A percentile compares a stretch with the other conserved stretches of the same genome.
phyloP scores from a whole-genome alignment of 2,329 filamentous ascomycete species.

The Xylariaceae sp. region DNA sequence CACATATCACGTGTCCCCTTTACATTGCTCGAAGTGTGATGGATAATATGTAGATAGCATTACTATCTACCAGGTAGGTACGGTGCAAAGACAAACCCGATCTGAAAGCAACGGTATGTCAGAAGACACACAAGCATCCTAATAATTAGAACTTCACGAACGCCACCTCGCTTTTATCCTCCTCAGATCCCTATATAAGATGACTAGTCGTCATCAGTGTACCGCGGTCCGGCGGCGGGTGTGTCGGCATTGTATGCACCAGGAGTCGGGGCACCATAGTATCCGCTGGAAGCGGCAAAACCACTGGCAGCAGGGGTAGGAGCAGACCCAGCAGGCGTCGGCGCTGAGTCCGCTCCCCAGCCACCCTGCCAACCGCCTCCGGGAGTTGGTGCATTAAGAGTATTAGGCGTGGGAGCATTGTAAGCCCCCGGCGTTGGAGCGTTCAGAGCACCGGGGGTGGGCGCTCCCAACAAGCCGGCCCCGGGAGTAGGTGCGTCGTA shows the following conservation, averaged over 20 bases:
- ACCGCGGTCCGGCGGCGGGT: constrained; percentile 30
- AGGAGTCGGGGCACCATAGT: constrained; percentile 40
- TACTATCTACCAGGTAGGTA: not conserved
- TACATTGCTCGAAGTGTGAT: no score
- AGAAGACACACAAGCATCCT: not conserved
- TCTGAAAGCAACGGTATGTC: not conserved
- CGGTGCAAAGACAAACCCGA: not conserved
- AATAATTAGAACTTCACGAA: not conserved
- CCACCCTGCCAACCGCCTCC: constrained; percentile 57
- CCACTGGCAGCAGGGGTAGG: constrained; percentile 65
- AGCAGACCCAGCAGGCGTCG: constrained; percentile 59
- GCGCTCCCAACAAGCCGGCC: constrained; percentile 49
- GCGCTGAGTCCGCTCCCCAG: constrained; percentile 58
- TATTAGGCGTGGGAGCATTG: constrained; percentile 59
- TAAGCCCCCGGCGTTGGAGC: constrained; percentile 69
- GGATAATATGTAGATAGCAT: not conserved
- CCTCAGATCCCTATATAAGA: constrained; percentile 8
- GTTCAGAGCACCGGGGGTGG: constrained; percentile 57
- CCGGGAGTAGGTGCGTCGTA: constrained; percentile 70
- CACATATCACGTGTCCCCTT: no score
- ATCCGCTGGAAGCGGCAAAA: constrained; percentile 40
- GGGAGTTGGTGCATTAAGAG: constrained; percentile 62
- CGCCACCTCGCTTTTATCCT: constrained; percentile 6
- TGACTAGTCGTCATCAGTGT: constrained; percentile 31
- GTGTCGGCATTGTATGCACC: constrained; percentile 32